Base-by-base conservation (phyloP, 176 grass and related monocot species). In the Lolium perenne region DNA sequence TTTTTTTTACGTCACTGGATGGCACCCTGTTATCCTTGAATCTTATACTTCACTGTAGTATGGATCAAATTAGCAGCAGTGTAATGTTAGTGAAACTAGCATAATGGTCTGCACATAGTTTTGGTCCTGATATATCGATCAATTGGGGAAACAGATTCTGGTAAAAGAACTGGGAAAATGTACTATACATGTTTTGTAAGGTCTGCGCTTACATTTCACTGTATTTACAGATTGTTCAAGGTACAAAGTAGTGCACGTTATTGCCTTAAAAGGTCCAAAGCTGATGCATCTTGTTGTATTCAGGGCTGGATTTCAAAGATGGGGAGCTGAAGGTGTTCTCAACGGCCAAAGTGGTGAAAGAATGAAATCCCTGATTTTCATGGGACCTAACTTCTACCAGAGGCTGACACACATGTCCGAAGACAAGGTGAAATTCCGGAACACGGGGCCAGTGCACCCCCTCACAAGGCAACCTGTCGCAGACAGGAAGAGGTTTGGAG, bases 391-490 rank as follows among this genome's bases (percentile, higher is more conserved):
- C 25, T 98, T 94, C 84, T 98, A 98, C 67, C 97, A 95, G 85
- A 84, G 94, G 78, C 86, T 98, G 73, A 91, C 91, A 23, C 97
- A 95, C 75, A 98, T 98, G 97, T 87, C 92, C 0, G 94, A 98
- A 87, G 97, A 98, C 46, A 98, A 98, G 88, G 97, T 98, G 17
- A 98, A 98, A 20, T 98, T 98, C 86, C 84, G 96, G 11, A 98
- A 98, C 22, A 98, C 96, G 0, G 96, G 96, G 4, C 96, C 93
- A 4, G 96, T 95, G 23, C 96, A 98, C 80, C 93, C 96, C 2
- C 83, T 98, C 47, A 98, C 96, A 54, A 79, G 96, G 62, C 96
- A 98, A 43, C 91, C 96, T 0, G 96, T 94, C 4, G 92, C 90
- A 0, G 96, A 98, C 90, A 79, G 92, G 75, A 98, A 93, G 49